A percentile compares a stretch with the other conserved stretches of the same genome.
phyloP scores from a whole-genome alignment of 2,329 filamentous ascomycete genomes.

The Stagonosporopsis vannaccii region DNA sequence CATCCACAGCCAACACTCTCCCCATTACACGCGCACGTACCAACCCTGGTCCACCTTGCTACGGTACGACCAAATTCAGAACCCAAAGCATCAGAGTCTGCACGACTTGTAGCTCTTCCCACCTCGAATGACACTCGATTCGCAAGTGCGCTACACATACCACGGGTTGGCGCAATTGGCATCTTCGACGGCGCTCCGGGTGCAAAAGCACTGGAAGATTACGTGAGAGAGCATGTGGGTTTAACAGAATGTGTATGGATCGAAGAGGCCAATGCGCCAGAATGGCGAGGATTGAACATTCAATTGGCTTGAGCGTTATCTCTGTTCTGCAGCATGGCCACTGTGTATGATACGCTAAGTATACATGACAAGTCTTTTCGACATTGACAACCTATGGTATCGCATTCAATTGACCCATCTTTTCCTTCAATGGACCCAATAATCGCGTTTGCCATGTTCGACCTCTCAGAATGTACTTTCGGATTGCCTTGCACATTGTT shows the following conservation, averaged over 20 bases:
- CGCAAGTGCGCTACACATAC: conserved; percentile 65
- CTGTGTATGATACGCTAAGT: too few relatives aligned
- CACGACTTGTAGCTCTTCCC: conserved; percentile 69
- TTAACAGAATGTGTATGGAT: conserved; percentile 66
- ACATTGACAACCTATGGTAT: background rate
- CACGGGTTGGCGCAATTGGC: conserved; percentile 70
- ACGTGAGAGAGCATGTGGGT: conserved; percentile 61
- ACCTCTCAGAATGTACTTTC: background rate
- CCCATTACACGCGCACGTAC: conserved; percentile 44
- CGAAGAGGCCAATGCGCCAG: conserved; percentile 51
- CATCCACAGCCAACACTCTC: conserved; percentile 44
- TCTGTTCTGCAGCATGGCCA: background rate
- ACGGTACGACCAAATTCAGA: conserved; percentile 17
- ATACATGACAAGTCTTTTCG: too few relatives aligned
- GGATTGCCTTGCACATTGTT: background rate
- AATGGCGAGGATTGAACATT: conserved; percentile 56
- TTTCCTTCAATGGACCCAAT: too few relatives aligned
- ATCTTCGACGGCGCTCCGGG: conserved; percentile 65
- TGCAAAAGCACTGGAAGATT: conserved; percentile 63
- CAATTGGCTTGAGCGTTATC: background rate
- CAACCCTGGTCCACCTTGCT: conserved; percentile 41
- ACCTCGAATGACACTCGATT: conserved; percentile 66
- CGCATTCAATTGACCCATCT: too few relatives aligned
- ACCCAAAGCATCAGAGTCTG: conserved; percentile 38
- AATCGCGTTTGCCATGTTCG: background rate